Base-by-base conservation (phyloP, 2,329 filamentous ascomycete species). In the Aaosphaeria pasadenensis region DNA sequence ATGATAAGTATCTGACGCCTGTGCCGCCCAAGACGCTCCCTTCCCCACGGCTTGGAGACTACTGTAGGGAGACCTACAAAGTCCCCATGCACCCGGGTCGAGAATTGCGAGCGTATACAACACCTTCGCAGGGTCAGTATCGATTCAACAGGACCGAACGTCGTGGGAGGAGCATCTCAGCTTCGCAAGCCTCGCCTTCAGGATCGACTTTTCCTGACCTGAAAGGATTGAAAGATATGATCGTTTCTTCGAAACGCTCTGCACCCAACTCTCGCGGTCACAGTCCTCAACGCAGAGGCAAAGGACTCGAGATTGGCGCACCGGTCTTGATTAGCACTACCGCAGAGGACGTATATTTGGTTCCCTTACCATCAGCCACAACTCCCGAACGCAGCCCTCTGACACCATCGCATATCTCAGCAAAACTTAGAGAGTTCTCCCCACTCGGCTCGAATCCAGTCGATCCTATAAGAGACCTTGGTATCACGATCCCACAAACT, bases 1-100 rank as follows among this genome's bases (percentile, higher is more conserved):
- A 80, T 30, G 87, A 89, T 72, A 90, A 87, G 63, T 95, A 85
- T 65, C 76, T 83, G 57, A 83, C 86, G 31, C 89, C 87, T 7
- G 78, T 85, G 45, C 81, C 83, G 24, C 77, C 79, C 31, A 67
- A 59, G 39, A 48, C 55, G n/a, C 30, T 56, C 28, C 55, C 57
- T 17, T 59, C 58, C 40, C 53, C 60, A 11, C 47, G 52, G 4
- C 47, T 54, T 11, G 55, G 56, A 17, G 54, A 54, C 31, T 39
- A 58, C 1, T 56, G 57, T 32, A 45, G 32, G 11, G 54, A 62
- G 32, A 36, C 54, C 5, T 59, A 60, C 38, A 33, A 51, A 50
- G 55, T 59, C 52, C 49, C 51, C 43, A 41, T 56, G 39, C 60
- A 48, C 55, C 54, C 24, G 49, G 50, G 43, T 54, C 55, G 59